Percentiles rank a stretch among this genome's conserved stretches.
Evolutionary conservation across 805 yeast genomes (phyloP).

Genomic region (Pichia rugopelliculosa): DNA sequence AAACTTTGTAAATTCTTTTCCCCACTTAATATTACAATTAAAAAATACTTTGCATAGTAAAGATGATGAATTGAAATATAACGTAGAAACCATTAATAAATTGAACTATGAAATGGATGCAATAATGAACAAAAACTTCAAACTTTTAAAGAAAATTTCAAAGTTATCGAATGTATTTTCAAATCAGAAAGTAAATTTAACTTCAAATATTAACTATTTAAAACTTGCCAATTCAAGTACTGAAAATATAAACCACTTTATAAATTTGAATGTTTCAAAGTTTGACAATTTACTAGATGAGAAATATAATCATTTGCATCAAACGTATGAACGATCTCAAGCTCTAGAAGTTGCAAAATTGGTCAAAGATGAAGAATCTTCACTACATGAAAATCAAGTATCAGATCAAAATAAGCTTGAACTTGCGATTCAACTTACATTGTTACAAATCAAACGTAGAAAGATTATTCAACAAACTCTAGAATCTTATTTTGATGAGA

Average conservation of each 20-base stretch:
- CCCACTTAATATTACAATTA: conserved; percentile 16
- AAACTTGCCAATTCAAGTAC: neutral
- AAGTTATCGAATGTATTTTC: neutral
- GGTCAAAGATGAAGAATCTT: conserved; percentile 45
- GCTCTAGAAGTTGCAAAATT: conserved; percentile 51
- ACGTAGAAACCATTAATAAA: conserved; percentile 34
- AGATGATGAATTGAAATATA: conserved; percentile 45
- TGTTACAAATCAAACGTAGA: conserved; percentile 36
- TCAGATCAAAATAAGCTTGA: conserved; percentile 10
- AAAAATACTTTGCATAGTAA: conserved; percentile 32
- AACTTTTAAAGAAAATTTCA: conserved; percentile 11
- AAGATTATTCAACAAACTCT: conserved; percentile 9
- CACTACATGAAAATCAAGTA: neutral
- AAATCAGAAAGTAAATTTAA: neutral
- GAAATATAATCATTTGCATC: conserved; percentile 30
- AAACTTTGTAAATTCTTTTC: conserved; percentile 17
- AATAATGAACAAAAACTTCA: conserved; percentile 15
- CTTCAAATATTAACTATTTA: neutral
- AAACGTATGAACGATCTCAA: conserved; percentile 50
- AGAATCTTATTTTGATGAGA: conserved; percentile 2
- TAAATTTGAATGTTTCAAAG: neutral
- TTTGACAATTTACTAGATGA: conserved; percentile 9
- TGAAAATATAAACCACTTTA: neutral
- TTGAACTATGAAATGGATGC: conserved; percentile 34
- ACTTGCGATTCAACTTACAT: conserved; percentile 31